Evolutionary conservation across 2,329 filamentous ascomycete species (phyloP), one percentile per base, ranked within the genome.

Genomic region (Metarhizium humberi): DNA sequence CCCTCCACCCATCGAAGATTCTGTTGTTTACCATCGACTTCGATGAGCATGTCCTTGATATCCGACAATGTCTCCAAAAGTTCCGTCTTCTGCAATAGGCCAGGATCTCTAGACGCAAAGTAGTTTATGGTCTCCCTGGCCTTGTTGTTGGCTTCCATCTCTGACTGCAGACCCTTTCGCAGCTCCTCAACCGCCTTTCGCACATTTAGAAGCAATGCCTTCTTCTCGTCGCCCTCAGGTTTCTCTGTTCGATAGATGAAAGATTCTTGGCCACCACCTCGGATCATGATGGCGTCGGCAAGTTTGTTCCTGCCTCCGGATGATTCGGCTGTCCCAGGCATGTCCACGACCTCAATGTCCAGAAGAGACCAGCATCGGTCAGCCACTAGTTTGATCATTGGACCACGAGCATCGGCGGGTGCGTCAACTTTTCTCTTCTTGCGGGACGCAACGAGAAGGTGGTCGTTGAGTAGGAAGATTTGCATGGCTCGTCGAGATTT

Each of bases 1-100:
- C 85, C 84, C 69, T 99, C 94, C 0, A 99, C 90, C 90, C 90
- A 96, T 53, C 92, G 88, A 50, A 99, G 79, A 67, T 94, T 96
- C 67, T 97, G 90, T 69, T 96, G 92, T 65, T 95, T 95, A 51
- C 94, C 94, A 64, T 97, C 94, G 14, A 96, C 90, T 64, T 99
- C 94, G 61, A 99, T 92, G 55, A 96, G 81, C 73, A 96, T 87
- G 68, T 95, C 89, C 66, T 90, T 90, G 63, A 87, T 84, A 59
- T 86, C 84, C 2, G 90, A 90, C 10, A 91, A 72, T 7, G 83
- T 87, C 66, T 94, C 90, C 14, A 95, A 78, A 2, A 94, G 75
- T 56, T 92, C 88, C 0, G 87, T 84, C 69, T 92, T 91, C 65
- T 90, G 87, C 46, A 92, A 75, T 29, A 92, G 76, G 1, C 85